Percentiles rank a stretch among this genome's conserved stretches.
Conservation (phyloP, 495 filamentous ascomycete species). For the Aspergillus saccharolyticus region DNA sequence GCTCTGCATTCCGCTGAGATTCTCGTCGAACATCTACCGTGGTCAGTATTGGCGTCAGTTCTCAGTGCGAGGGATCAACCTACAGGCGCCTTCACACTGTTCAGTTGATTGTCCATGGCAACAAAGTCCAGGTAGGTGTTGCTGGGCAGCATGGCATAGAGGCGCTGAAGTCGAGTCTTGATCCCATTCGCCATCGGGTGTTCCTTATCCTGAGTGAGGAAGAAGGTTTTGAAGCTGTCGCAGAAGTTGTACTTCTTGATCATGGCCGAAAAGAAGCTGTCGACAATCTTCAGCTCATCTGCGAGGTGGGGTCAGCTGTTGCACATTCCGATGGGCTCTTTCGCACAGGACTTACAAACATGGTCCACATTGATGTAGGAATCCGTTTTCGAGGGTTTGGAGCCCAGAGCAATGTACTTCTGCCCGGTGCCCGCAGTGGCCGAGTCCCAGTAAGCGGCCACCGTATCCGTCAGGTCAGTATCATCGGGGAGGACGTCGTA, state of each 20-base stretch:
- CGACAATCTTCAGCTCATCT: conserved; percentile 1
- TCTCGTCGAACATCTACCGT: not conserved
- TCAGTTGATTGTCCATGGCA: not conserved
- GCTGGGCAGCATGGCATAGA: not conserved
- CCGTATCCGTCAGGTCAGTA: not conserved
- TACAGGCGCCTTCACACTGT: not conserved
- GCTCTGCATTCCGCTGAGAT: not conserved
- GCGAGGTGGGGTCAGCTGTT: not conserved
- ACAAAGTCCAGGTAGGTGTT: not conserved
- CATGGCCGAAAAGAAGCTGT: not conserved
- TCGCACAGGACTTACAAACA: conserved; percentile 2
- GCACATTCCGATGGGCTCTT: not conserved
- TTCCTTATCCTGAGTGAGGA: not conserved
- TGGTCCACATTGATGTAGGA: conserved; percentile 1
- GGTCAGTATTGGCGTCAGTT: not conserved
- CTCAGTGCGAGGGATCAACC: not conserved
- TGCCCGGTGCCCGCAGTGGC: not conserved
- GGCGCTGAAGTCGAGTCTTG: not conserved
- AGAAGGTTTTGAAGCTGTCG: not conserved
- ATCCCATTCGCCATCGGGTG: not conserved
- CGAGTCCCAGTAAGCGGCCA: not conserved
- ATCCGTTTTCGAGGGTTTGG: not conserved
- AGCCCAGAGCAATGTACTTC: not conserved
- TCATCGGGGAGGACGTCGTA: not conserved
- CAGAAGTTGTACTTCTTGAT: not conserved